A percentile compares a stretch with the other conserved stretches of the same genome.
Evolutionary conservation across 1,284 basidiomycete species (phyloP).

Genomic region (Cystobasidium pallidum): DNA sequence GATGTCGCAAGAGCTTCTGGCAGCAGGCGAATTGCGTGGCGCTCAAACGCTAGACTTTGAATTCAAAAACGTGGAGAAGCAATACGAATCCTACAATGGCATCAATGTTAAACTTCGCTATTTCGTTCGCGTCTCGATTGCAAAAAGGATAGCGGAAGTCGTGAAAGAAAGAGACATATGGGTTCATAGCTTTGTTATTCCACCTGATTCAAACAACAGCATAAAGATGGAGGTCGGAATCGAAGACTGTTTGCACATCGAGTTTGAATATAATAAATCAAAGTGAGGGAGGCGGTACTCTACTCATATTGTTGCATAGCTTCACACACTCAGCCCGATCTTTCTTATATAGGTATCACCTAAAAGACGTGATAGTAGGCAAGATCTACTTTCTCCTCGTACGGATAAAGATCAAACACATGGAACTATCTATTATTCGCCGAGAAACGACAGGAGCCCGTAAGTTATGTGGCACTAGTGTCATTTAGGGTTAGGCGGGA

Average conservation of each 20-base stretch:
- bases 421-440: slow-evolving; percentile 97
- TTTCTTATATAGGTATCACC: slow-evolving; percentile 72
- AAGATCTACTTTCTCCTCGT: slow-evolving; percentile 99
- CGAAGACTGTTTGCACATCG: slow-evolving; percentile 97
- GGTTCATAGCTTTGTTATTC: slow-evolving; percentile 99
- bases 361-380: slow-evolving; percentile 98
- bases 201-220: slow-evolving; percentile 93
- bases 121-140: slow-evolving; percentile 88
- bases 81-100: slow-evolving; percentile 95
- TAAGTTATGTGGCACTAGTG: neutral
- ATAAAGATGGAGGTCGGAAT: slow-evolving; percentile 99
- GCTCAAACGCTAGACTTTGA: slow-evolving; percentile 93
- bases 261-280: slow-evolving; percentile 99
- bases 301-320: no score
- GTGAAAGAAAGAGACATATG: slow-evolving; percentile 90
- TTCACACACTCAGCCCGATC: no score
- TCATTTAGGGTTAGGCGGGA: neutral
- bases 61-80: slow-evolving; percentile 99
- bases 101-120: slow-evolving; percentile 95
- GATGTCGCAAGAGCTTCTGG: slow-evolving; percentile 88
- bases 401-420: slow-evolving; percentile 99
- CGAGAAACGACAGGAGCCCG: slow-evolving; percentile 93
- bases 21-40: slow-evolving; percentile 90
- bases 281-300: slow-evolving; percentile 66
- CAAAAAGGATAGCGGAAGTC: slow-evolving; percentile 88